Conservation (phyloP, 257 asterid species). For the Solanum sejunctum region DNA sequence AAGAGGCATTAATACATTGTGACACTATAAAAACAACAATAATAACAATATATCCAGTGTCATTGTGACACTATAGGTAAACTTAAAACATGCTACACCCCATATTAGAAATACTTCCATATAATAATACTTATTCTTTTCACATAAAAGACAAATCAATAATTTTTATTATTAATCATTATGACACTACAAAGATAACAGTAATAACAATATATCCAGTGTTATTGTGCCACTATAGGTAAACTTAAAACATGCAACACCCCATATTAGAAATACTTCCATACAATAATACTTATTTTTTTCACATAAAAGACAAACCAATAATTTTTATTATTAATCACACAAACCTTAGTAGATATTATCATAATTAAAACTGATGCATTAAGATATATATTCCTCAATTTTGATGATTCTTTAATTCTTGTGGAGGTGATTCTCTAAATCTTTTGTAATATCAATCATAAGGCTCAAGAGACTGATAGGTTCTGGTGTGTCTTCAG, state of each 20-base stretch:
- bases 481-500: conserved; percentile 19
- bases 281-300: background rate
- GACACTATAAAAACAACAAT: background rate
- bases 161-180: background rate
- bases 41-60: no score
- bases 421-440: conserved; percentile 16
- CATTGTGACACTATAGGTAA: background rate
- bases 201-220: no score
- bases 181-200: no score
- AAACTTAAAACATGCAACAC: background rate
- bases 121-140: background rate
- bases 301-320: background rate
- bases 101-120: background rate
- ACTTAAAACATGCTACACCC: background rate
- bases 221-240: no score
- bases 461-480: background rate
- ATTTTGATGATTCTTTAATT: background rate
- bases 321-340: background rate
- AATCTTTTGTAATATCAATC: conserved; percentile 22
- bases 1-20: background rate
- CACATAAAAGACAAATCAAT: background rate
- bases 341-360: background rate
- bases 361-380: background rate
- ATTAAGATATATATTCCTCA: background rate
- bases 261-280: background rate